Base-by-base conservation (phyloP, 2,329 filamentous ascomycete species). In the Venturia nashicola region DNA sequence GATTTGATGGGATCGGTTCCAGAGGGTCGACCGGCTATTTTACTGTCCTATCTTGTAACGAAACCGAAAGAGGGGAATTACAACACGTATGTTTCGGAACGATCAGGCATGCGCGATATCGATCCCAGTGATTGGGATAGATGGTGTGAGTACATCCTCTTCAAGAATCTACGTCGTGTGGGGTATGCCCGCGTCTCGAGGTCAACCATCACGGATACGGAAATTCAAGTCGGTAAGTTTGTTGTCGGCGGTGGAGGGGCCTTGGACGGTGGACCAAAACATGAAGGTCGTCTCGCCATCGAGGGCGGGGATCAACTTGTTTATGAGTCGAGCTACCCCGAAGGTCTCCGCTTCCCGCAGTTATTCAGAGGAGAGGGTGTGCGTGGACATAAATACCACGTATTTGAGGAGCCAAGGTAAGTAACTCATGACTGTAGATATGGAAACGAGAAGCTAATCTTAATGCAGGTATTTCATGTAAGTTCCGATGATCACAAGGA, bases 71-170 rank as follows among this genome's bases (percentile, higher is more conserved):
- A 96, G 77, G 94, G 94, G 66, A 99, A 99, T 73, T 99, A 99
- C 79, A 93, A 97, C 74, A 96, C 87, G 0, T 97, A 96, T 70
- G 94, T 97, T 32, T 90, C 90, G 64, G 83, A 91, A 62, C 79
- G 79, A 65, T 96, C 89, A 65, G 90, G 91, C 11, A 99, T 99
- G 94, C 86, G 90, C 71, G 94, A 99, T 71, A 94, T 99, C 61
- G 94, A 99, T 71, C 84, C 87, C 0, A 86, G 81, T 3, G 94
- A 99, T 74, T 96, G 91, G 91, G 94, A 99, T 75, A 82, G 94
- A 64, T 99, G 94, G 94, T 99, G 94, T 79, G 93, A 99, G 79
- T 99, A 99, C 76, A 97, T 99, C 68, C 79, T 99, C 34, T 99
- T 91, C 81, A 97, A 97, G 80, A 86, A 86, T 14, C 77, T 99